Evolutionary conservation across 352 stramenopile genomes (phyloP), one percentile per base, ranked within the genome.

Genomic region (Pythium guiyangense): DNA sequence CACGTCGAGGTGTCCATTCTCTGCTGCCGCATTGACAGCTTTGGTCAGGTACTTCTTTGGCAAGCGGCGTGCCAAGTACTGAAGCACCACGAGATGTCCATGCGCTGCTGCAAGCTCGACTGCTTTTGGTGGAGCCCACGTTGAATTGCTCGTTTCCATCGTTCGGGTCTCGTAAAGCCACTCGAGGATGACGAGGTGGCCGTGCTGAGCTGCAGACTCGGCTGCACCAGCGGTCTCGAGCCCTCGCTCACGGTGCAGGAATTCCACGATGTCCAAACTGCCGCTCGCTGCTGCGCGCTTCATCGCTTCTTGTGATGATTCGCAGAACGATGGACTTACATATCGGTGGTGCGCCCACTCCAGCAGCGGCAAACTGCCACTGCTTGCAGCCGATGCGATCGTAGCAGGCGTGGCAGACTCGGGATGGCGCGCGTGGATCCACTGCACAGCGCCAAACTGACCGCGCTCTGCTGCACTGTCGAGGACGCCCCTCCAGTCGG

Each of bases 401-500:
- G 52, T 57, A 27, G 39, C 29, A 2, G 17, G 26, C 6, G 52
- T 50, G 26, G 52, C 27, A 12, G 42, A 44, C 12, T 65, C 26
- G 1, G 8, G 14, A 50, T 56, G 74, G 54, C 79, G 64, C 25
- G 60, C 45, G 52, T 71, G 70, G 20, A 88, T 63, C 64, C 77
- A 88, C 25, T 67, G 56, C 18, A 88, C 68, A 9, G 79, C 68
- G 1, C 70, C 60, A 43, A 90, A 68, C 46, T 82, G 63, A 10
- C 78, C 74, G 29, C 69, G 53, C 4, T 67, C 67, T 2, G 76
- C 78, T 22, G 74, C 78, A 34, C 59, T 70, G 35, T 87, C 73
- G 55, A 89, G 87, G 4, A 74, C 74, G 11, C 65, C 54, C 6
- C 60, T 81, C 10, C 76, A 74, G 44, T 70, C 82, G 14, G 69